A percentile compares a stretch with the other conserved stretches of the same genome.
Conservation (phyloP, 805 yeast genomes). For the Yamadazyma akitaensis region DNA sequence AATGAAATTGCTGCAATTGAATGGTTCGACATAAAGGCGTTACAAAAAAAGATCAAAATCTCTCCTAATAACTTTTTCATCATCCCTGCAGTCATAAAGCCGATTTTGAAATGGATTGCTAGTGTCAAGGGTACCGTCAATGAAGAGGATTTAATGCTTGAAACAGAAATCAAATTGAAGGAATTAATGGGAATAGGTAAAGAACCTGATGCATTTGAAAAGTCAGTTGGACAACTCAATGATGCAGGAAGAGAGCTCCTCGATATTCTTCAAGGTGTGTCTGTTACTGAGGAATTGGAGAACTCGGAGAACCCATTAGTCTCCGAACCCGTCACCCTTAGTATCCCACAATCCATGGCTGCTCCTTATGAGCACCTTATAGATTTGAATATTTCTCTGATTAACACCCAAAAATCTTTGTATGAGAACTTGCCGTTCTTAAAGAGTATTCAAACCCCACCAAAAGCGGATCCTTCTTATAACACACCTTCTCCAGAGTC, state of each 20-base stretch:
- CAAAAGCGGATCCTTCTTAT: constrained; percentile 3
- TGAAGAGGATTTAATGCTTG: constrained; percentile 57
- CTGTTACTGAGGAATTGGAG: constrained; percentile 3
- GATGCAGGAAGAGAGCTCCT: constrained; percentile 80
- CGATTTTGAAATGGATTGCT: constrained; percentile 52
- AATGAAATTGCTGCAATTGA: constrained; percentile 82
- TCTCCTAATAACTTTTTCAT: constrained; percentile 40
- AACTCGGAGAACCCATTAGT: not conserved
- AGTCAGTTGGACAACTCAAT: constrained; percentile 10
- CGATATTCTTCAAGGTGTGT: constrained; percentile 50
- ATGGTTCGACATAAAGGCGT: constrained; percentile 63
- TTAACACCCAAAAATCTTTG: constrained; percentile 22
- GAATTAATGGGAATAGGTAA: constrained; percentile 55
- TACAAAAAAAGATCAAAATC: constrained; percentile 41
- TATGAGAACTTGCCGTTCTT: constrained; percentile 9
- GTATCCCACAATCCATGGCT: constrained; percentile 17
- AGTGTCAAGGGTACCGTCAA: constrained; percentile 44
- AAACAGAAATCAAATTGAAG: constrained; percentile 67
- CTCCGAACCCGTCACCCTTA: constrained; percentile 6
- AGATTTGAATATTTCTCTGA: constrained; percentile 29
- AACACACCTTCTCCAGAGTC: constrained; percentile 35
- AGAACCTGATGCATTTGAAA: constrained; percentile 5
- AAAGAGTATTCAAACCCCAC: not conserved
- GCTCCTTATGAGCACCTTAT: constrained; percentile 15
- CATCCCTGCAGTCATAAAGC: constrained; percentile 48